Conservation (phyloP, 2,329 filamentous ascomycete species). For the Fusarium chuoi region DNA sequence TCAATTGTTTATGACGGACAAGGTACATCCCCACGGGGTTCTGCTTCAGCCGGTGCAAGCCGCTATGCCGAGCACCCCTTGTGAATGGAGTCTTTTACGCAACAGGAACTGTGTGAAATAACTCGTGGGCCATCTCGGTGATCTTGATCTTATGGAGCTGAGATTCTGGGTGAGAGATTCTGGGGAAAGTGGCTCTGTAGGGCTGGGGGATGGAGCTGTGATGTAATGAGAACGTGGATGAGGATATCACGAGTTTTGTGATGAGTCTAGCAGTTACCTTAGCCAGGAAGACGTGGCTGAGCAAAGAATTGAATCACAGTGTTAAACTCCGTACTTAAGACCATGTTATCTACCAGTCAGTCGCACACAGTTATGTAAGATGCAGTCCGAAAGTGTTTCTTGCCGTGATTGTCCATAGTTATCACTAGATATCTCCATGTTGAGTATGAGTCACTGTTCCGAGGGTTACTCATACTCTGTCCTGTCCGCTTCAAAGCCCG, state of each 20-base stretch:
- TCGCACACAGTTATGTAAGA: too few relatives aligned
- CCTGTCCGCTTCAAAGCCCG: too few relatives aligned
- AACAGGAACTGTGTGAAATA: background rate
- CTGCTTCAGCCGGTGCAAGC: constrained; percentile 27
- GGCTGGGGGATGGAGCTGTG: constrained; percentile 5
- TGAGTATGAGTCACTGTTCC: too few relatives aligned
- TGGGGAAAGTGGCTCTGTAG: constrained; percentile 11
- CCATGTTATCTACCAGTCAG: too few relatives aligned
- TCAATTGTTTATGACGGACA: constrained; percentile 18
- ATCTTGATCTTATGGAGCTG: background rate
- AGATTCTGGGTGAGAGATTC: background rate
- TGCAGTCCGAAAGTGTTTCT: too few relatives aligned
- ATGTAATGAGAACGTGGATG: background rate
- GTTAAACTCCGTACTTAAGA: too few relatives aligned
- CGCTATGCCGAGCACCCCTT: constrained; percentile 10
- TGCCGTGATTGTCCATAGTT: too few relatives aligned
- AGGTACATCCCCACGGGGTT: constrained; percentile 27
- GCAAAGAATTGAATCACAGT: too few relatives aligned
- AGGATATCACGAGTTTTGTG: background rate
- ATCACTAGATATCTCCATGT: too few relatives aligned
- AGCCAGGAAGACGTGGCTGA: too few relatives aligned
- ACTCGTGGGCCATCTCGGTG: constrained; percentile 22
- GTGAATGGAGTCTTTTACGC: constrained; percentile 1
- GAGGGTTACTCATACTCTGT: background rate
- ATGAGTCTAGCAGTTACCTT: too few relatives aligned